Evolutionary conservation across 225 moss, liverwort and hornwort genomes (phyloP).

Genomic region (Lunularia cruciata): DNA sequence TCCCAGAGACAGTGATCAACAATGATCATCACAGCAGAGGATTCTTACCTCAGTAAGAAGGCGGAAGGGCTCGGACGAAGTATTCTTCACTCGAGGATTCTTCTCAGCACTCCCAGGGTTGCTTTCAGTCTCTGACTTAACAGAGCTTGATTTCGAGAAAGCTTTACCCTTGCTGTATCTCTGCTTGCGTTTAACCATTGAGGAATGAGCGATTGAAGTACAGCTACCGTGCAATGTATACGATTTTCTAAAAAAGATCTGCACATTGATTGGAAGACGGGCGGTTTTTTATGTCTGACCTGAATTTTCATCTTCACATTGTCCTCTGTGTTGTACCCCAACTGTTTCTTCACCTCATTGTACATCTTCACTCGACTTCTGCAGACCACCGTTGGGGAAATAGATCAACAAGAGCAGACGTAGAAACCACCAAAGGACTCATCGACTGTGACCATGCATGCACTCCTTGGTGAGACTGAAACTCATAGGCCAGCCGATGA

Average conservation of each 20-base stretch:
- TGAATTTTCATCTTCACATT: constrained; percentile 27
- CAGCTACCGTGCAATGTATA: too few species aligned
- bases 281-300: not conserved
- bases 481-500: too few species aligned
- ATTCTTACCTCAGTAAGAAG: constrained; percentile 75
- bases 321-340: constrained; percentile 25
- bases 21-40: too few species aligned
- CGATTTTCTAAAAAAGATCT: too few species aligned
- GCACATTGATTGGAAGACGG: too few species aligned
- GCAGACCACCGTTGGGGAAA: not conserved
- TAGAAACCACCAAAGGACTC: too few species aligned
- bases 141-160: constrained; percentile 29
- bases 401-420: not conserved
- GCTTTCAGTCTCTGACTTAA: constrained; percentile 23
- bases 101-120: constrained; percentile 24
- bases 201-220: too few species aligned
- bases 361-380: constrained; percentile 21
- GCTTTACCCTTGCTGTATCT: constrained; percentile 21
- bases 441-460: too few species aligned
- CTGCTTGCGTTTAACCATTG: constrained; percentile 1
- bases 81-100: constrained; percentile 48
- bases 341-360: constrained; percentile 19
- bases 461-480: too few species aligned
- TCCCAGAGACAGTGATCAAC: too few species aligned
- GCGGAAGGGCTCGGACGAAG: constrained; percentile 70